These are phyloP conservation scores for Leptographium lundbergii DNA, from an alignment of 2,329 filamentous ascomycete species.

Conservation along the genomic window DNA sequence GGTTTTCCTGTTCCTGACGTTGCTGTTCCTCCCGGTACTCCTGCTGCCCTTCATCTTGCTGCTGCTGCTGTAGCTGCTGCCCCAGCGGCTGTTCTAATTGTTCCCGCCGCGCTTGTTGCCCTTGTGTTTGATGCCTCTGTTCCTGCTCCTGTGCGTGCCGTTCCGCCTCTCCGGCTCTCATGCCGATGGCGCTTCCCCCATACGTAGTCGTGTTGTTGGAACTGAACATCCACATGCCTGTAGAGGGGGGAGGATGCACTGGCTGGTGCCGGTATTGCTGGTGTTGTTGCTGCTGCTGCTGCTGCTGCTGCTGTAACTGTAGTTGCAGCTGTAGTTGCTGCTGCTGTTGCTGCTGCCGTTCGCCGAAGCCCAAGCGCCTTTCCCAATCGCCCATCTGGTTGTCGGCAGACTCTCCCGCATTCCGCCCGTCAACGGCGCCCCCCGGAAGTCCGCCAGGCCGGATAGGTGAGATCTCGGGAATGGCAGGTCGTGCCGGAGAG, in stretches of 20 bases:
- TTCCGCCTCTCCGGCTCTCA: not conserved
- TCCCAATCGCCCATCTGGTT: not conserved
- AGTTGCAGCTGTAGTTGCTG: not conserved
- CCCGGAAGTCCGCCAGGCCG: not conserved
- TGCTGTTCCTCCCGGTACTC: not conserved
- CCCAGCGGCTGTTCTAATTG: not conserved
- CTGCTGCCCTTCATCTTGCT: not conserved
- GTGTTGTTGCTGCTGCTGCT: conserved; percentile 2
- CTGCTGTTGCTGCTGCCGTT: not conserved
- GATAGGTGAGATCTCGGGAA: not conserved
- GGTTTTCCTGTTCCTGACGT: not conserved
- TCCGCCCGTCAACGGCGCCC: not conserved
- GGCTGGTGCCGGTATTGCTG: not conserved
- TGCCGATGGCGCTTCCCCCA: not conserved
- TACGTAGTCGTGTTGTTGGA: not conserved
- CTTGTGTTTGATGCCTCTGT: not conserved
- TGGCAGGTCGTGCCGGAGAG: not conserved
- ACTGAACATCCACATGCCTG: not conserved
- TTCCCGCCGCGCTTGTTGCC: not conserved
- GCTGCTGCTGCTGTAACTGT: not conserved
- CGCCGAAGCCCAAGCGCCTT: not conserved
- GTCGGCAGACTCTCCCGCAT: not conserved
- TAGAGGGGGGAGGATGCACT: not conserved
- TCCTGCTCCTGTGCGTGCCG: not conserved
- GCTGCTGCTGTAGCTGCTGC: not conserved